Conservation (phyloP, 345 rosid species). For the Raphanus raphanistrum region DNA sequence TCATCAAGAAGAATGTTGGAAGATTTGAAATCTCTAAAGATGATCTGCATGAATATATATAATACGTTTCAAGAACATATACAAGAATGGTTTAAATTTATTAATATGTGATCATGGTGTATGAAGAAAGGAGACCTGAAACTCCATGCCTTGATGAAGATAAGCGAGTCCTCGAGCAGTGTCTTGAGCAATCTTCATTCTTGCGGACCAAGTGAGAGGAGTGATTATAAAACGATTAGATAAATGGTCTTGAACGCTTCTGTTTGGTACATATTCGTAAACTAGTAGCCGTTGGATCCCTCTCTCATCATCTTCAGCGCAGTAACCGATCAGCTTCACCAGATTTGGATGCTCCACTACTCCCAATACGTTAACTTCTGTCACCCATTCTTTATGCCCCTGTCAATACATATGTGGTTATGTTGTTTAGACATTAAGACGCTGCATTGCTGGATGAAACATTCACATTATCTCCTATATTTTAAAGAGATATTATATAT, state of each 20-base stretch:
- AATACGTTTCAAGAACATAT: slow-evolving; percentile 2
- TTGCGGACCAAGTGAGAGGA: slow-evolving; percentile 77
- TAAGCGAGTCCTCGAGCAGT: slow-evolving; percentile 86
- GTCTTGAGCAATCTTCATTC: slow-evolving; percentile 83
- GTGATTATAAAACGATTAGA: slow-evolving; percentile 56
- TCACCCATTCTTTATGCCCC: slow-evolving; percentile 99
- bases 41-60: slow-evolving; percentile 52
- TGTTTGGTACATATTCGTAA: slow-evolving; percentile 86
- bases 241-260: slow-evolving; percentile 91
- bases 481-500: too few species aligned
- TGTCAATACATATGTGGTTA: slow-evolving; percentile 21
- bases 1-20: slow-evolving; percentile 91
- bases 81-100: neutral
- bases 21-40: slow-evolving; percentile 94
- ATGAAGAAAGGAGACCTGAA: slow-evolving; percentile 60
- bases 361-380: slow-evolving; percentile 91
- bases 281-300: slow-evolving; percentile 88
- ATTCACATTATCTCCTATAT: too few species aligned
- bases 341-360: slow-evolving; percentile 93
- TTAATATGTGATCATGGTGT: neutral
- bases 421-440: neutral
- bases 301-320: slow-evolving; percentile 96
- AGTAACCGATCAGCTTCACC: slow-evolving; percentile 83
- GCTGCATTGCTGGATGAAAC: too few species aligned
- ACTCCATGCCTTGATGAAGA: slow-evolving; percentile 93